phyloP scores from a whole-genome alignment of 2,329 filamentous ascomycete genomes.

The Beauveria pseudobassiana region DNA sequence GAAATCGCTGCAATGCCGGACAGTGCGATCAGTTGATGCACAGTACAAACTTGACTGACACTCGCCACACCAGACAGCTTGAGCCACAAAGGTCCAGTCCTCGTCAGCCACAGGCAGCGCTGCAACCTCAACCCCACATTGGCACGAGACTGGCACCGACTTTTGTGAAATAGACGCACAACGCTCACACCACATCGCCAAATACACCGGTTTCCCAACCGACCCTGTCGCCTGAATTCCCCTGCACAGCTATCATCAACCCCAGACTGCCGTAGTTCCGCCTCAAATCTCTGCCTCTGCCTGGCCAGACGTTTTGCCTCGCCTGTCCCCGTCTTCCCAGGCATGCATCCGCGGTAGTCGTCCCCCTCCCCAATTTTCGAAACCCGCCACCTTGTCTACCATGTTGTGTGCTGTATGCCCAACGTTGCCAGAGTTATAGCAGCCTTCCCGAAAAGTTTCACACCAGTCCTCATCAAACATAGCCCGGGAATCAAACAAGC shows the following conservation, averaged over 20 bases:
- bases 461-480: neutral
- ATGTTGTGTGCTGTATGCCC: constrained; percentile 35
- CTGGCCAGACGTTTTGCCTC: constrained; percentile 15
- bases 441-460: constrained; percentile 21
- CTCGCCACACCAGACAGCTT: neutral
- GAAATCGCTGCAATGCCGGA: neutral
- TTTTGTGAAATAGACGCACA: constrained; percentile 35
- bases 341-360: constrained; percentile 36
- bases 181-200: constrained; percentile 7
- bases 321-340: constrained; percentile 19
- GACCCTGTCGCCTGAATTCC: neutral
- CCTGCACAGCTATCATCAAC: neutral
- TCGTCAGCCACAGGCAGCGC: constrained; percentile 7
- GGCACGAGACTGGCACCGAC: constrained; percentile 33
- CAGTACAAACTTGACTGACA: neutral
- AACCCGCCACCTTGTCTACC: constrained; percentile 18
- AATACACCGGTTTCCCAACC: constrained; percentile 2
- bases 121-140: constrained; percentile 24
- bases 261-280: constrained; percentile 1
- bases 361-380: constrained; percentile 19
- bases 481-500: neutral
- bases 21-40: neutral
- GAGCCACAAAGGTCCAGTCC: neutral
- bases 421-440: constrained; percentile 38
- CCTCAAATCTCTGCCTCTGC: constrained; percentile 14